Conservation (phyloP, 371 early-diverging fungal species). For the Haplosporangium sp. region DNA sequence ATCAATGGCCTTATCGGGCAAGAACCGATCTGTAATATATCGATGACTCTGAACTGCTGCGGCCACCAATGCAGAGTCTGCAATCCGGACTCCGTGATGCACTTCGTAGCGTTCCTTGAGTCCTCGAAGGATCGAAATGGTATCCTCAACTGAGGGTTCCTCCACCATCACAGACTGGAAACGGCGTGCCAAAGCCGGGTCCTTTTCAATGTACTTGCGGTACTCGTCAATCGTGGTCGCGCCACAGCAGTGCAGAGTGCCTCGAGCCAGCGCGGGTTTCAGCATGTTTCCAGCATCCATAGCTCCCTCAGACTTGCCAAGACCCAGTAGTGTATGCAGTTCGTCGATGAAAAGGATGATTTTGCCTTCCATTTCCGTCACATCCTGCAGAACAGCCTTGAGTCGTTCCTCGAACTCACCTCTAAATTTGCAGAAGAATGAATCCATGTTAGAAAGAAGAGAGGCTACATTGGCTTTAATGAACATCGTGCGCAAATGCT, state of each 20-base stretch:
- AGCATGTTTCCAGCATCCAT: constrained; percentile 87
- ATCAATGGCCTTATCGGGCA: constrained; percentile 89
- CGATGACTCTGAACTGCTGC: constrained; percentile 85
- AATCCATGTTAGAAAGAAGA: not conserved
- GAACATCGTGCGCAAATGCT: not conserved
- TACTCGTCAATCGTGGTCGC: constrained; percentile 94
- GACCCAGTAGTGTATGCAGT: constrained; percentile 82
- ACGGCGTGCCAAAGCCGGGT: constrained; percentile 88
- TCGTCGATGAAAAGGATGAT: constrained; percentile 91
- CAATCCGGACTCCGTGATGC: constrained; percentile 88
- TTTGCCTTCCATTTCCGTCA: constrained; percentile 76
- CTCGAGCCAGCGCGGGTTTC: constrained; percentile 90
- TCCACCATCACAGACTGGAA: constrained; percentile 84
- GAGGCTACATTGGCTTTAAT: no score
- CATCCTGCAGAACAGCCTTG: constrained; percentile 80
- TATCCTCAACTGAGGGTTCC: constrained; percentile 81
- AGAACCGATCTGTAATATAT: constrained; percentile 80
- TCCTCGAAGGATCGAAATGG: constrained; percentile 81
- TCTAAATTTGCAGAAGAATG: constrained; percentile 28
- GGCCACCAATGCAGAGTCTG: constrained; percentile 84
- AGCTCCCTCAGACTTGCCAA: constrained; percentile 82
- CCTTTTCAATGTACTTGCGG: constrained; percentile 84
- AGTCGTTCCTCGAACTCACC: constrained; percentile 92
- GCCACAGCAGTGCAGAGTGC: constrained; percentile 85
- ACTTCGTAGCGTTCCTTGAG: constrained; percentile 87